These are phyloP conservation scores for Byssochlamys sp. DNA, from an alignment of 2,329 filamentous ascomycete genomes.

Conservation along the genomic window DNA sequence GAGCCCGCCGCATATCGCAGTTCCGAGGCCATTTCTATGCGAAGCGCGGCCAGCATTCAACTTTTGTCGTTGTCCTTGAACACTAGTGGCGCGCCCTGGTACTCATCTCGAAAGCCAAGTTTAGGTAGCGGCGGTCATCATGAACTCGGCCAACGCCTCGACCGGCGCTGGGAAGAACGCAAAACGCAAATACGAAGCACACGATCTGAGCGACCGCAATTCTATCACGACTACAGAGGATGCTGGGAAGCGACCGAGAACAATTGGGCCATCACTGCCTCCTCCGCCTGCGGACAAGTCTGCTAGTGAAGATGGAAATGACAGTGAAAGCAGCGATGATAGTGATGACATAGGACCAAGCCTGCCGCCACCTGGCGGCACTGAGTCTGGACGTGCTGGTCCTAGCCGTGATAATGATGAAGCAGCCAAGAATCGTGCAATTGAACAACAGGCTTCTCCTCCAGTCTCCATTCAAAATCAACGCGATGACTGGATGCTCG, in stretches of 20 bases:
- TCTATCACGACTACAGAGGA: neutral
- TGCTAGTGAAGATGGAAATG: conserved; percentile 10
- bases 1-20: too few species aligned
- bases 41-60: neutral
- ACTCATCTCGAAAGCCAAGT: neutral
- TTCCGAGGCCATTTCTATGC: neutral
- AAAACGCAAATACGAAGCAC: neutral
- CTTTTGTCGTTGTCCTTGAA: neutral
- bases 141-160: neutral
- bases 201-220: neutral
- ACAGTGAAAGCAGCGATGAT: conserved; percentile 20
- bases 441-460: conserved; percentile 4
- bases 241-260: neutral
- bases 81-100: neutral
- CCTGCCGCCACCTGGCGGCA: conserved; percentile 12
- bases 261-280: neutral
- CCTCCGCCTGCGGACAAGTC: neutral
- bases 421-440: neutral
- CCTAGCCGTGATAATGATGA: neutral
- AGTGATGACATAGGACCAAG: conserved; percentile 26
- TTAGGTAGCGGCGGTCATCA: neutral
- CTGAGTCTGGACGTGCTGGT: neutral
- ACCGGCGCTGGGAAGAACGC: neutral
- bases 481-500: conserved; percentile 77
- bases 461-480: conserved; percentile 41